Base-by-base conservation (phyloP, 805 yeast species). In the Cyberlindnera maritima region DNA sequence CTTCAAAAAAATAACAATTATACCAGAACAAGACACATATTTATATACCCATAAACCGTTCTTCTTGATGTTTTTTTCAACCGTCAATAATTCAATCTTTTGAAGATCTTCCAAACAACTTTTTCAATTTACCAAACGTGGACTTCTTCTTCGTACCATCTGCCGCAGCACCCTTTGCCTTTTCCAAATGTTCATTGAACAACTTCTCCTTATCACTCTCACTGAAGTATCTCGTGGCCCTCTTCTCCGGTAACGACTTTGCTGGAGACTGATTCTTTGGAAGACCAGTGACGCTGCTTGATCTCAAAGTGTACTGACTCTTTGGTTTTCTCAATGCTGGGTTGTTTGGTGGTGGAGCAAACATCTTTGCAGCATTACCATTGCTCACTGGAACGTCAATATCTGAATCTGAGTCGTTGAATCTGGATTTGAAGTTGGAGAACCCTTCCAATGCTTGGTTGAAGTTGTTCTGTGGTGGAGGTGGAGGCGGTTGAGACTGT, bases 331-430 rank as follows among this genome's bases (percentile, higher is more conserved):
- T 52, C 28, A 61, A 44, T 2, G 48, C 14, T 15, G 57, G 52
- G 14, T 39, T 47, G 6, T 34, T 19, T 18, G 58, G 56, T 5
- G 58, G 57, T 21, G 61, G 57, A 3, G 55, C 50, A 37, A 54
- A 50, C 33, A 32, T 48, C 3, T 53, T 46, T 8, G 12, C 11
- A 14, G 37, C 6, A n/a, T 34, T 20, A 15, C 33, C 39, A 11
- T 36, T 38, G 5, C 35, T 46, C 12, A 49, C 21, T 12, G 65
- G 63, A 21, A 55, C 58, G 18, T 75, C 80, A 13, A 61, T 61
- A 38, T 82, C 88, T 13, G 83, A 81, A 56, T 82, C 87, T 3
- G 86, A 80, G 58, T 83, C 89, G 5, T 69, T 71, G 51, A 81
- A 76, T 55, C 88, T 70, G 1, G 88, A 81, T 47, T 67, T 75